phyloP scores from a whole-genome alignment of 2,329 filamentous ascomycete species.

The Byssochlamys sp. region DNA sequence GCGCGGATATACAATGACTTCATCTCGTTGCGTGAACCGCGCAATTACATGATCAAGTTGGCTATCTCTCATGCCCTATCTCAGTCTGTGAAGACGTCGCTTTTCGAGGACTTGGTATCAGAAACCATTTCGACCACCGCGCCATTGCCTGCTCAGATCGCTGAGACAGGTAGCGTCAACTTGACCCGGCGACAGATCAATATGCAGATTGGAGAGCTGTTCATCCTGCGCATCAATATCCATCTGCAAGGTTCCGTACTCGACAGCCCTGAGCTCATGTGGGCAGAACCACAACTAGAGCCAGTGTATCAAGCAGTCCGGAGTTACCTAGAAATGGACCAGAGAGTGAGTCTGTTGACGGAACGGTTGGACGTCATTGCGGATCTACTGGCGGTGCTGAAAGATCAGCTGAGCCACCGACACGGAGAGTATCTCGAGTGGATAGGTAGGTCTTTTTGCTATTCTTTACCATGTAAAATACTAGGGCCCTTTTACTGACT shows the following conservation, averaged over 20 bases:
- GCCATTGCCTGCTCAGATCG: conserved; percentile 85
- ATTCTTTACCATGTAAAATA: neutral
- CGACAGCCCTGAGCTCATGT: conserved; percentile 94
- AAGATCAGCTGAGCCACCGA: conserved; percentile 88
- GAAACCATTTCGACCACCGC: conserved; percentile 89
- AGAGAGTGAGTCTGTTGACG: conserved; percentile 77
- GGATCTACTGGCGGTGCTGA: conserved; percentile 81
- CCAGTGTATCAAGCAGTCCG: conserved; percentile 92
- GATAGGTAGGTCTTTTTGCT: conserved; percentile 56
- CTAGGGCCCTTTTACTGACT: neutral
- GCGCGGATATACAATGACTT: conserved; percentile 99
- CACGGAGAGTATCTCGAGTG: conserved; percentile 83
- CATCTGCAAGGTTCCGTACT: conserved; percentile 94
- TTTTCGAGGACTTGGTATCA: conserved; percentile 91
- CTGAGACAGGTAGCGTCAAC: conserved; percentile 81
- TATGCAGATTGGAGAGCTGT: conserved; percentile 98
- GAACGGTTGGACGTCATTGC: conserved; percentile 88
- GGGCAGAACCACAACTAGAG: conserved; percentile 93
- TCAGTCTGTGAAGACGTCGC: conserved; percentile 92
- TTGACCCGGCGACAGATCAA: conserved; percentile 86
- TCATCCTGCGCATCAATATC: conserved; percentile 95
- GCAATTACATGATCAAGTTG: conserved; percentile 95
- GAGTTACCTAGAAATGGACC: conserved; percentile 96
- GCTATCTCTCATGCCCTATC: conserved; percentile 91
- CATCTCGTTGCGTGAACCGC: conserved; percentile 85